A percentile compares a stretch with the other conserved stretches of the same genome.
Evolutionary conservation across 306 rosid genomes (phyloP).

Genomic region (Cajanus cajan): DNA sequence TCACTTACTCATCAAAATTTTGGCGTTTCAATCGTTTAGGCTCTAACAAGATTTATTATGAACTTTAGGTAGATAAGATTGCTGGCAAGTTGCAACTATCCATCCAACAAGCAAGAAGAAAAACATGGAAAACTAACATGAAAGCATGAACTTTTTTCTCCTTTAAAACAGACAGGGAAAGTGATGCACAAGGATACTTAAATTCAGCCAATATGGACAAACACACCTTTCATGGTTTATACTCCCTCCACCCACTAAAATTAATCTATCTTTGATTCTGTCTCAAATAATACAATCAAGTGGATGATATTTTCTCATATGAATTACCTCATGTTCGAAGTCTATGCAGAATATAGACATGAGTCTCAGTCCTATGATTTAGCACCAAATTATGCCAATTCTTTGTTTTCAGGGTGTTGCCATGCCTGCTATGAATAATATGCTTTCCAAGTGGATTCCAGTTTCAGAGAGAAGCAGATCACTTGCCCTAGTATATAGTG

Average conservation of each 20-base stretch:
- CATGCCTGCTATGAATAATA: slow-evolving; percentile 98
- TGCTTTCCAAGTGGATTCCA: slow-evolving; percentile 93
- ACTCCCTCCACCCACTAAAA: not conserved
- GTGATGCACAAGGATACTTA: not conserved
- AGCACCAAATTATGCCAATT: not conserved
- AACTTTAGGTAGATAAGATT: not conserved
- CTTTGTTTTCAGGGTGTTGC: slow-evolving; percentile 85
- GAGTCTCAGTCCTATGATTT: not conserved
- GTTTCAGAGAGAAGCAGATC: slow-evolving; percentile 98
- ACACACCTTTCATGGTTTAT: not conserved
- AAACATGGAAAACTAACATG: not conserved
- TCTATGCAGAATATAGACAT: not conserved
- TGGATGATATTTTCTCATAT: not conserved
- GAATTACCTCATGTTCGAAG: not conserved
- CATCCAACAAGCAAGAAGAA: slow-evolving; percentile 9
- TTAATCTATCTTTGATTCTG: not conserved
- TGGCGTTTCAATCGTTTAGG: not conserved
- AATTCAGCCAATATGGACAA: not conserved
- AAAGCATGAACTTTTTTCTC: not conserved
- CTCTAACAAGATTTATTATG: not conserved
- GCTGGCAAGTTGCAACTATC: not conserved
- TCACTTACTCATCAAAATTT: not conserved
- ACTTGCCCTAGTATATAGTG: slow-evolving; percentile 87
- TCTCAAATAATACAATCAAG: not conserved
- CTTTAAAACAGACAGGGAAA: not conserved